Percentiles rank a stretch among this genome's conserved stretches.
Conservation (phyloP, 139 green algal genomes). For the Gonium pectorale region DNA sequence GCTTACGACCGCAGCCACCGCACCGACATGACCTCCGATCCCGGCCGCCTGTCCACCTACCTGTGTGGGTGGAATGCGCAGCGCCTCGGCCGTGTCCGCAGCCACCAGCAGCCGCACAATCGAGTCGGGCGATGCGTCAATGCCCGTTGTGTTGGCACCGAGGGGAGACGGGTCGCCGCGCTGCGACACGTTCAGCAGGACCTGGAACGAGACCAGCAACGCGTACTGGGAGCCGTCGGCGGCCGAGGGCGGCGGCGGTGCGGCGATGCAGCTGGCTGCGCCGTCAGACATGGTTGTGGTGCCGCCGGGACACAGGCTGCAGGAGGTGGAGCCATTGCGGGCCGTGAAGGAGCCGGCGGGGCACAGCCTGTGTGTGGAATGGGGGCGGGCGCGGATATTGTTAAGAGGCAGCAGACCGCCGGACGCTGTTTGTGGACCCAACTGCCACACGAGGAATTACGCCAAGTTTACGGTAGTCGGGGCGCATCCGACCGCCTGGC, state of each 20-base stretch:
- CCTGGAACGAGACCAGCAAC: slow-evolving; percentile 15
- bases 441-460: too few species aligned
- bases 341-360: slow-evolving; percentile 17
- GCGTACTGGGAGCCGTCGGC: neutral
- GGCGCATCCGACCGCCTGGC: too few species aligned
- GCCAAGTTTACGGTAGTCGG: too few species aligned
- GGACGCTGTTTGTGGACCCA: too few species aligned
- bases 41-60: neutral
- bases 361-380: neutral
- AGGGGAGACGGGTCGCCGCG: neutral
- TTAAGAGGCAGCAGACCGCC: too few species aligned
- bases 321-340: neutral
- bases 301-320: slow-evolving; percentile 16
- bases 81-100: slow-evolving; percentile 19
- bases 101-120: slow-evolving; percentile 25
- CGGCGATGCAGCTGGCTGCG: neutral
- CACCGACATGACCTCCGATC: too few species aligned
- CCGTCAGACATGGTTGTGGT: slow-evolving; percentile 19
- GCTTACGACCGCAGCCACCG: too few species aligned
- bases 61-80: slow-evolving; percentile 27
- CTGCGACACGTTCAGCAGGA: slow-evolving; percentile 24
- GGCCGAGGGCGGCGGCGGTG: neutral
- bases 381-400: neutral
- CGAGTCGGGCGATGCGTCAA: neutral
- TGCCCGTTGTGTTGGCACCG: neutral